Conservation (phyloP, 805 yeast genomes). For the Candida vaughaniae region DNA sequence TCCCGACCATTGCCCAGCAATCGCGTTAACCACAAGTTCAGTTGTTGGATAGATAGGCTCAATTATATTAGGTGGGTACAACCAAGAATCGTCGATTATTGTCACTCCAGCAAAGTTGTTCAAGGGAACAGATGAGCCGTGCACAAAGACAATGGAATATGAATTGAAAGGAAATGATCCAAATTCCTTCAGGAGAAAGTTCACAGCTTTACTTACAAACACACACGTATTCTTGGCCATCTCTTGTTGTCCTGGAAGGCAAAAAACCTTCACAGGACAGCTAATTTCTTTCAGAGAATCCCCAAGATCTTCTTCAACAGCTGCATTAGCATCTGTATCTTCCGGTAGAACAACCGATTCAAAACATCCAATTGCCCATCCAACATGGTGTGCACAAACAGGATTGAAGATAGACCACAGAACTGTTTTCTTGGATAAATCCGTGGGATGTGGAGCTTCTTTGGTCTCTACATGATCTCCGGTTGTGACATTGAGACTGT, state of each 20-base stretch:
- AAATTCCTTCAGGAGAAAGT: slow-evolving; percentile 79
- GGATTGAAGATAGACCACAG: slow-evolving; percentile 77
- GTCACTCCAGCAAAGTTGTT: slow-evolving; percentile 75
- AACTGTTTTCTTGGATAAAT: slow-evolving; percentile 69
- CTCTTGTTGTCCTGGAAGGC: slow-evolving; percentile 54
- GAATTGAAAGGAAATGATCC: slow-evolving; percentile 92
- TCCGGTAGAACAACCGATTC: slow-evolving; percentile 55
- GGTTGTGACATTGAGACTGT: slow-evolving; percentile 63
- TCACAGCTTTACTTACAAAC: slow-evolving; percentile 75
- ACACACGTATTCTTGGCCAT: slow-evolving; percentile 70
- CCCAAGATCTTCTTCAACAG: slow-evolving; percentile 16
- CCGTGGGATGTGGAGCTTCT: slow-evolving; percentile 74
- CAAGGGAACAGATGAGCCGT: slow-evolving; percentile 44
- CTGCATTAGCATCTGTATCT: slow-evolving; percentile 25
- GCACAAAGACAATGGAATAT: slow-evolving; percentile 72
- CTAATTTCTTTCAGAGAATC: slow-evolving; percentile 23
- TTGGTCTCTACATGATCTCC: slow-evolving; percentile 66
- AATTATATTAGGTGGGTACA: slow-evolving; percentile 71
- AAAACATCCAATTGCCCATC: slow-evolving; percentile 93
- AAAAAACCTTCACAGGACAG: slow-evolving; percentile 52
- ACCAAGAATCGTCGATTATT: slow-evolving; percentile 53
- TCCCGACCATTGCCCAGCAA: slow-evolving; percentile 93
- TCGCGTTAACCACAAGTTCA: slow-evolving; percentile 61
- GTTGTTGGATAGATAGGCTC: slow-evolving; percentile 78
- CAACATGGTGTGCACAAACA: slow-evolving; percentile 89